These are phyloP conservation scores for Thermothelomyces thermophilus DNA, from an alignment of 2,329 filamentous ascomycete genomes.

Conservation along the genomic window DNA sequence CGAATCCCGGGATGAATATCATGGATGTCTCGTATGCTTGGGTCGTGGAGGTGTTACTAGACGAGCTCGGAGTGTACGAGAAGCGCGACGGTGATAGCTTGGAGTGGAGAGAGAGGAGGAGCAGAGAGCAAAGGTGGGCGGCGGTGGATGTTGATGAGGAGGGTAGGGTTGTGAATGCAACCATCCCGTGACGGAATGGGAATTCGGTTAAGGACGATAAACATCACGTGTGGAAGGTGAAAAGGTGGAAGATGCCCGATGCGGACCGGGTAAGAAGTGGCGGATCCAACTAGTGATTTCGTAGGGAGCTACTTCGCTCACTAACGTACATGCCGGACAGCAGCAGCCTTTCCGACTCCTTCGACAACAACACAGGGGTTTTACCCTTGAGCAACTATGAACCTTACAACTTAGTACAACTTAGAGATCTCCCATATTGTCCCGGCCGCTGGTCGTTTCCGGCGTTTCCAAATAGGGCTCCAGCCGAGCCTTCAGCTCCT, in stretches of 20 bases:
- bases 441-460: background rate
- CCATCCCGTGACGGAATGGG: constrained; percentile 18
- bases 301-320: no score
- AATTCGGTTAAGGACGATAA: background rate
- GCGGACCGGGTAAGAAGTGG: no score
- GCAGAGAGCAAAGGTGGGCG: constrained; percentile 49
- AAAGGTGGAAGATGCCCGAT: no score
- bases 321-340: no score
- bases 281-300: no score
- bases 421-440: constrained; percentile 11
- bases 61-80: constrained; percentile 40
- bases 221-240: background rate
- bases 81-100: constrained; percentile 24
- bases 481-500: constrained; percentile 21
- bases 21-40: constrained; percentile 32
- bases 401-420: no score
- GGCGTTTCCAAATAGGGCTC: constrained; percentile 18
- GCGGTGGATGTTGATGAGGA: constrained; percentile 36
- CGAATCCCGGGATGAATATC: constrained; percentile 1
- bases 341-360: no score
- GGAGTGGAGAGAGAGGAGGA: constrained; percentile 24
- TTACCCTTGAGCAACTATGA: background rate
- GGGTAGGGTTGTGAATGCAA: constrained; percentile 34
- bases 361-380: background rate
- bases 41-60: constrained; percentile 46